These are phyloP conservation scores for Lophiotrema nucula DNA, from an alignment of 495 filamentous ascomycete species.

Conservation along the genomic window DNA sequence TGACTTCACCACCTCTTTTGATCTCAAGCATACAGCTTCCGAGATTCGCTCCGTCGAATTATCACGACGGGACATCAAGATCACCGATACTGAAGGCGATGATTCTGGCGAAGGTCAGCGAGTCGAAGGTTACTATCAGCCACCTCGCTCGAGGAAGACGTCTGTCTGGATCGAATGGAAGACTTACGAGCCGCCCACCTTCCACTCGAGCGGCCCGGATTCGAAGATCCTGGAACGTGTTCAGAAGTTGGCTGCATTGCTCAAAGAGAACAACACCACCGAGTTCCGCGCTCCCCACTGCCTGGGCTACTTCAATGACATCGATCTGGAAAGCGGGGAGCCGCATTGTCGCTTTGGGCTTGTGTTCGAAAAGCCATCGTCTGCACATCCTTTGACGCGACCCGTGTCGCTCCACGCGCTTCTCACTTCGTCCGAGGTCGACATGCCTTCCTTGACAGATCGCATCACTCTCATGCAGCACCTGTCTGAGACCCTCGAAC, in stretches of 20 bases:
- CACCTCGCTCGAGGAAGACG: conserved; percentile 12
- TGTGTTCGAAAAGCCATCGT: conserved; percentile 40
- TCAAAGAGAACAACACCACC: conserved; percentile 33
- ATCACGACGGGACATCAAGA: conserved; percentile 13
- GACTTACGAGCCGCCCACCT: conserved; percentile 30
- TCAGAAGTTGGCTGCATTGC: conserved; percentile 31
- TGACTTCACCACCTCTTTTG: conserved; percentile 25
- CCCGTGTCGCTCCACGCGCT: conserved; percentile 33
- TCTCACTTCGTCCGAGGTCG: conserved; percentile 13
- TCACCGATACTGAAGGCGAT: conserved; percentile 23
- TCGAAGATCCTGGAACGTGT: conserved; percentile 31
- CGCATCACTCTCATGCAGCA: conserved; percentile 32
- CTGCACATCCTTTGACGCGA: conserved; percentile 16
- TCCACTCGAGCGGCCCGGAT: conserved; percentile 17
- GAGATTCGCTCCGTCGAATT: conserved; percentile 31
- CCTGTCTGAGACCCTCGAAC: conserved; percentile 31
- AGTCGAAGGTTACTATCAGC: conserved; percentile 31
- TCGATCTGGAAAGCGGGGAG: conserved; percentile 30
- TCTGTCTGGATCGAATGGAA: conserved; percentile 38
- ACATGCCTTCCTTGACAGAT: conserved; percentile 28
- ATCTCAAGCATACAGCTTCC: conserved; percentile 19
- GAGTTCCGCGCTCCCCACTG: conserved; percentile 42
- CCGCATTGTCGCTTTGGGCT: conserved; percentile 39
- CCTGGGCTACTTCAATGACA: conserved; percentile 40
- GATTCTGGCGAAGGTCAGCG: conserved; percentile 23